A percentile compares a stretch with the other conserved stretches of the same genome.
Conservation (phyloP, 371 early-diverging fungal species). For the Mortierella polycephala region DNA sequence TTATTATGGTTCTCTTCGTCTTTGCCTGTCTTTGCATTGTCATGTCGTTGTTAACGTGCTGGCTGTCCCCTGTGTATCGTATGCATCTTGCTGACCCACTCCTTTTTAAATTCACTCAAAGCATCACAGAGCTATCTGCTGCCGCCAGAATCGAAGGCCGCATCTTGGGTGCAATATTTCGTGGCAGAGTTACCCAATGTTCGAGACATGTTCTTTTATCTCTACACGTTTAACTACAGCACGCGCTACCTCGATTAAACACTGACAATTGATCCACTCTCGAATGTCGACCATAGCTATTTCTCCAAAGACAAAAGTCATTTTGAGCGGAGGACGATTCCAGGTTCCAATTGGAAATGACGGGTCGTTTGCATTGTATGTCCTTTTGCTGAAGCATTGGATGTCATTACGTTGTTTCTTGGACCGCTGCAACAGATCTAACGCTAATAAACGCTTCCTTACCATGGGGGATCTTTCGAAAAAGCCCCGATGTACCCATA, state of each 20-base stretch:
- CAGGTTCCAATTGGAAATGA: slow-evolving; percentile 11
- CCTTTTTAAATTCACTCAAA: not conserved
- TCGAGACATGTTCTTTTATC: not conserved
- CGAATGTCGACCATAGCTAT: slow-evolving; percentile 12
- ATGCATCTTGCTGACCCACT: not conserved
- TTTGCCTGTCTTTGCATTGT: too few relatives aligned
- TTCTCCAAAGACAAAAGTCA: slow-evolving; percentile 27
- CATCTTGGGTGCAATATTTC: not conserved
- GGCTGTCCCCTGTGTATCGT: too few relatives aligned
- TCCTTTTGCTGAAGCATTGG: not conserved
- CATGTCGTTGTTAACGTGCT: too few relatives aligned
- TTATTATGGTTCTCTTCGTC: too few relatives aligned
- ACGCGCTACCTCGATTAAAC: too few relatives aligned
- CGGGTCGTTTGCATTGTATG: slow-evolving; percentile 34
- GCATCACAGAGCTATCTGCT: not conserved
- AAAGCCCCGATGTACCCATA: slow-evolving; percentile 26
- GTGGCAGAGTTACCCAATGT: not conserved
- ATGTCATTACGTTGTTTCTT: not conserved
- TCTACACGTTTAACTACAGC: too few relatives aligned
- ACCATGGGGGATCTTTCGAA: not conserved
- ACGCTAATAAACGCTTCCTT: not conserved
- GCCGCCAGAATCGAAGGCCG: not conserved
- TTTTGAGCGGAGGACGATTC: slow-evolving; percentile 18
- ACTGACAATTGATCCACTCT: not conserved
- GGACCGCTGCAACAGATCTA: not conserved